These are phyloP conservation scores for Phycomyces blakesleeanus DNA, from an alignment of 192 early-diverging fungal species.

Conservation along the genomic window DNA sequence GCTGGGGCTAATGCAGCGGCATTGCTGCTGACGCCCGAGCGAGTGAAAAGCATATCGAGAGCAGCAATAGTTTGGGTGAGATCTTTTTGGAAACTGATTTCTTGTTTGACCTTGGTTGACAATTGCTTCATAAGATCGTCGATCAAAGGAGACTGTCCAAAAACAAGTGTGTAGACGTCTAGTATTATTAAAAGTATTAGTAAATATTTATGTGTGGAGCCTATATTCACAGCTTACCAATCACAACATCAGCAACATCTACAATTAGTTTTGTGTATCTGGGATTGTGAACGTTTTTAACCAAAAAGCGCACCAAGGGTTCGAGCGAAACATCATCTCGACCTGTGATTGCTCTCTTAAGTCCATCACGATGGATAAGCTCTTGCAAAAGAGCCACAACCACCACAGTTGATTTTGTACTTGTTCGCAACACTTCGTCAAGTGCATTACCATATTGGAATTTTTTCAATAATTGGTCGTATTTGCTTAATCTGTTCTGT, in stretches of 20 bases:
- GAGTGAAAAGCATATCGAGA: slow-evolving; percentile 80
- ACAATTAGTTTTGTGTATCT: slow-evolving; percentile 71
- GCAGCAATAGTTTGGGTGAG: slow-evolving; percentile 75
- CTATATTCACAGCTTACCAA: slow-evolving; percentile 48
- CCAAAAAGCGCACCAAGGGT: slow-evolving; percentile 78
- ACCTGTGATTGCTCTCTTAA: slow-evolving; percentile 74
- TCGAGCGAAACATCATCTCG: slow-evolving; percentile 85
- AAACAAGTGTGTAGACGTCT: slow-evolving; percentile 80
- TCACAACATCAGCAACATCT: slow-evolving; percentile 70
- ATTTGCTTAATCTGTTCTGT: slow-evolving; percentile 61
- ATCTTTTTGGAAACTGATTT: slow-evolving; percentile 77
- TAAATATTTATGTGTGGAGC: background rate
- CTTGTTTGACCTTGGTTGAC: slow-evolving; percentile 66
- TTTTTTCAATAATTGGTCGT: slow-evolving; percentile 77
- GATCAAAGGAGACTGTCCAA: slow-evolving; percentile 77
- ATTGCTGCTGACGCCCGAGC: slow-evolving; percentile 14
- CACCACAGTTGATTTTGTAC: slow-evolving; percentile 49
- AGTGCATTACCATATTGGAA: slow-evolving; percentile 91
- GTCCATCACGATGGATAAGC: slow-evolving; percentile 80
- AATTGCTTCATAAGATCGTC: slow-evolving; percentile 73
- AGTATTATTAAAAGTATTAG: slow-evolving; percentile 16
- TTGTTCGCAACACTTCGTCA: slow-evolving; percentile 73
- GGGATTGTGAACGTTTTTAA: slow-evolving; percentile 78
- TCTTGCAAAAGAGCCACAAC: slow-evolving; percentile 84
- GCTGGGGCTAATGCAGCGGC: background rate